These are phyloP conservation scores for Skeletonema potamos DNA, from an alignment of 108 stramenopile species.

Conservation along the genomic window DNA sequence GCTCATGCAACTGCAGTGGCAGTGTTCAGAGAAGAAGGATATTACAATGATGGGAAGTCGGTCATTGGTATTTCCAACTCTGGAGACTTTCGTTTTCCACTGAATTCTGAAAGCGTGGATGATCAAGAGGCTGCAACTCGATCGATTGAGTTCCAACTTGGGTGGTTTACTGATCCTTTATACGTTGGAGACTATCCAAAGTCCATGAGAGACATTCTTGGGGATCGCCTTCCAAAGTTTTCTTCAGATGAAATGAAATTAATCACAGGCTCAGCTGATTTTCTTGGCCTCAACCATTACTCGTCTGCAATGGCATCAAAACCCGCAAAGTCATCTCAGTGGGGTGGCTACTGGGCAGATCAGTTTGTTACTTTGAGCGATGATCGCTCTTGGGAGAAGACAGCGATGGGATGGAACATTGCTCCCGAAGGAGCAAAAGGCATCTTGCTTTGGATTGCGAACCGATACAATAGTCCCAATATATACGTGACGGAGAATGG, in stretches of 20 bases:
- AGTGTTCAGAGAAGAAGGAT: conserved; percentile 68
- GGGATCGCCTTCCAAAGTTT: conserved; percentile 77
- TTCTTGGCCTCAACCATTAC: conserved; percentile 95
- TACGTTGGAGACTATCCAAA: conserved; percentile 84
- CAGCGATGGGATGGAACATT: conserved; percentile 74
- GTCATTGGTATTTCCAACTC: conserved; percentile 85
- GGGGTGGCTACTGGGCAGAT: conserved; percentile 77
- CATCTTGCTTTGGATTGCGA: conserved; percentile 69
- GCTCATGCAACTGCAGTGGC: conserved; percentile 86
- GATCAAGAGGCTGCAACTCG: conserved; percentile 81
- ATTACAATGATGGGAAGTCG: conserved; percentile 42
- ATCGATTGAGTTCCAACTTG: conserved; percentile 85
- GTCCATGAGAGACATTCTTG: conserved; percentile 68
- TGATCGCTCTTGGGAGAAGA: conserved; percentile 62
- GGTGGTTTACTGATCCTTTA: conserved; percentile 84
- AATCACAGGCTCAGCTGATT: conserved; percentile 75
- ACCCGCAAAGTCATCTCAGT: conserved; percentile 29
- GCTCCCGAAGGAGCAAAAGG: conserved; percentile 76
- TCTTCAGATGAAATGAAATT: conserved; percentile 53
- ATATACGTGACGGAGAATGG: conserved; percentile 87
- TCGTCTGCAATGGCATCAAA: conserved; percentile 55
- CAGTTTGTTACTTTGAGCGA: conserved; percentile 57
- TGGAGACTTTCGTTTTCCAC: conserved; percentile 82
- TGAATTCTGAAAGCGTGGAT: conserved; percentile 24
- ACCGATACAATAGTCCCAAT: conserved; percentile 58